Evolutionary conservation across 2,329 filamentous ascomycete species (phyloP).

Genomic region (Talaromyces sp.): DNA sequence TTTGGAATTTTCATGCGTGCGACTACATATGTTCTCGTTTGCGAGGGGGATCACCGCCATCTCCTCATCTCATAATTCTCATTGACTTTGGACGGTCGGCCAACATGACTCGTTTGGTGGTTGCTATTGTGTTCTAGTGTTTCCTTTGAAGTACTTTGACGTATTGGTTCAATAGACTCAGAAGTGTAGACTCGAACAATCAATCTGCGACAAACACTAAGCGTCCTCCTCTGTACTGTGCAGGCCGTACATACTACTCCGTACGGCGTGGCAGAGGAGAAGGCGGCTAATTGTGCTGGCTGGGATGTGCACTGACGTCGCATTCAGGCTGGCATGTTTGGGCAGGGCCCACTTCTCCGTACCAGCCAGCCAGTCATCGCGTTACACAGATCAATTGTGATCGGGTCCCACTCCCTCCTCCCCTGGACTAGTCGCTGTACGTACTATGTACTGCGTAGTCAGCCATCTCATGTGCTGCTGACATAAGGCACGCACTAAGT

Average conservation of each 20-base stretch:
- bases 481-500: not conserved
- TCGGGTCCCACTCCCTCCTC: conserved; percentile 6
- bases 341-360: not conserved
- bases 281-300: not conserved
- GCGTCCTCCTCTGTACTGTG: no score
- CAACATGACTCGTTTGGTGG: not conserved
- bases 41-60: not conserved
- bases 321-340: conserved; percentile 3
- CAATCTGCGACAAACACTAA: not conserved
- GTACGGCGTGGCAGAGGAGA: not conserved
- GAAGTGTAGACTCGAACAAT: not conserved
- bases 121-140: not conserved
- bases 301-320: conserved; percentile 10
- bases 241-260: no score
- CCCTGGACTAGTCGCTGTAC: not conserved
- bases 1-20: not conserved
- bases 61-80: not conserved
- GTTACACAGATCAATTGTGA: conserved; percentile 7
- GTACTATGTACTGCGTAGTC: no score
- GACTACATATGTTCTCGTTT: not conserved
- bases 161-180: no score
- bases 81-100: not conserved
- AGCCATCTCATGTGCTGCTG: conserved; percentile 9
- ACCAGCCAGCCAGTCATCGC: conserved; percentile 1
- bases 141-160: not conserved